A percentile compares a stretch with the other conserved stretches of the same genome.
Evolutionary conservation across 768 basidiomycete genomes (phyloP).

Genomic region (Floccularia luteovirens): DNA sequence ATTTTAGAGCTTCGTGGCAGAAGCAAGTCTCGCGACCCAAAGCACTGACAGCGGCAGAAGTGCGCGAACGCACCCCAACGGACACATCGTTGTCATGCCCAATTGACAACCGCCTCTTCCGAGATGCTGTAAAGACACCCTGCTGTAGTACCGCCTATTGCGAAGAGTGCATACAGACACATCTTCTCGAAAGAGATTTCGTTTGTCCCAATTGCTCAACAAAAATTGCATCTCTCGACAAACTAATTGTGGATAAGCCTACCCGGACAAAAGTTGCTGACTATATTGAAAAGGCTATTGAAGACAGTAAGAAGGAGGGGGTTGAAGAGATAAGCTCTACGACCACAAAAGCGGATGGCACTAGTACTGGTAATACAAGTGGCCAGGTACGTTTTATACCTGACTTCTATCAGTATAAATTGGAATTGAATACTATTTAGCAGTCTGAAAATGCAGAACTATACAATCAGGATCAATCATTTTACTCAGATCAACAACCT

Average conservation of each 20-base stretch:
- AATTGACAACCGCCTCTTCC: conserved; percentile 89
- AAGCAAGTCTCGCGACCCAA: conserved; percentile 79
- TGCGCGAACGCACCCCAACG: conserved; percentile 77
- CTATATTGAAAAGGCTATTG: conserved; percentile 77
- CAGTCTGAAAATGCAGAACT: conserved; percentile 9
- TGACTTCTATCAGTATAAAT: neutral
- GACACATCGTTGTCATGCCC: conserved; percentile 80
- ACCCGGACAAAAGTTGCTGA: conserved; percentile 70
- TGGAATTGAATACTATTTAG: neutral
- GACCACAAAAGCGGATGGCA: conserved; percentile 12
- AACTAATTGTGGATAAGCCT: conserved; percentile 73
- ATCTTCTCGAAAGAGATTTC: conserved; percentile 93
- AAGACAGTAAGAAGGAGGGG: conserved; percentile 66
- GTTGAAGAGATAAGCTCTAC: conserved; percentile 29
- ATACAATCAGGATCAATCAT: conserved; percentile 43
- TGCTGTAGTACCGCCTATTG: conserved; percentile 90
- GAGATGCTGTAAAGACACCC: conserved; percentile 92
- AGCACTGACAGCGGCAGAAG: conserved; percentile 78
- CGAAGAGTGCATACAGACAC: conserved; percentile 95
- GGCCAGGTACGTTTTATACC: conserved; percentile 26
- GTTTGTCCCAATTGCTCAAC: conserved; percentile 85
- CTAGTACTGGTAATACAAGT: conserved; percentile 13
- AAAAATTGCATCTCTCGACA: conserved; percentile 85
- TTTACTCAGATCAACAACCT: conserved; percentile 70
- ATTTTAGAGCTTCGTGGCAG: conserved; percentile 91